These are phyloP conservation scores for Teratosphaeria zuluensis DNA, from an alignment of 2,329 filamentous ascomycete genomes.

Conservation along the genomic window DNA sequence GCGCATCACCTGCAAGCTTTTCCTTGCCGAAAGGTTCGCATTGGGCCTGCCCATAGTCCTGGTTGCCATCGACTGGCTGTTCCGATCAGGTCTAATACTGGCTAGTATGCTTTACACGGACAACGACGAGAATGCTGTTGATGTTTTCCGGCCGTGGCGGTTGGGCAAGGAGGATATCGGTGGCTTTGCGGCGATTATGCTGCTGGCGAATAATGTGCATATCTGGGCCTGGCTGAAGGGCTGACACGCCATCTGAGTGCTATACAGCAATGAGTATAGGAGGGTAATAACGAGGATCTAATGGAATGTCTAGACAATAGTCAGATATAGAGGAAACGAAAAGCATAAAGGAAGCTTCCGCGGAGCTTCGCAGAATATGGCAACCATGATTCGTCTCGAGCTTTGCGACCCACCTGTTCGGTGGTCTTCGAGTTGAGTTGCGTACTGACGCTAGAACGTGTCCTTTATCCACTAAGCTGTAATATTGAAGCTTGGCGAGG, in stretches of 20 bases:
- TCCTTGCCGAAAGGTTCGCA: conserved; percentile 32
- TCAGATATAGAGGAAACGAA: not conserved
- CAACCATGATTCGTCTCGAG: not conserved
- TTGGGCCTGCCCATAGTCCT: conserved; percentile 29
- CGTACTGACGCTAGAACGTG: not conserved
- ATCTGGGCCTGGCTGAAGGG: conserved; percentile 22
- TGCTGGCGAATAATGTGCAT: conserved; percentile 21
- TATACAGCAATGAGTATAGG: not conserved
- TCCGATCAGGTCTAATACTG: conserved; percentile 16
- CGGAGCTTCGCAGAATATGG: not conserved
- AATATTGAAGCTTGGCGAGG: not conserved
- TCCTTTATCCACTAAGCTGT: not conserved
- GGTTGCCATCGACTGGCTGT: conserved; percentile 14
- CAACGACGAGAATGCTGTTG: conserved; percentile 7
- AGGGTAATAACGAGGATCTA: not conserved
- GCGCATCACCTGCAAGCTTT: conserved; percentile 29
- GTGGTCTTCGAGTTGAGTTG: not conserved
- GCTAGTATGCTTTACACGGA: conserved; percentile 16
- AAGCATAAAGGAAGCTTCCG: not conserved
- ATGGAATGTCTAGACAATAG: not conserved
- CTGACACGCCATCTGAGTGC: conserved; percentile 4
- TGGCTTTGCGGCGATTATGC: conserved; percentile 8
- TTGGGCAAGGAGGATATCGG: conserved; percentile 11
- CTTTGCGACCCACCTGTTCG: not conserved
- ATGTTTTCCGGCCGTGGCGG: conserved; percentile 17